Evolutionary conservation across 1,284 basidiomycete genomes (phyloP), one percentile per base, ranked within the genome.

Genomic region (Ustilago shanxiensis): DNA sequence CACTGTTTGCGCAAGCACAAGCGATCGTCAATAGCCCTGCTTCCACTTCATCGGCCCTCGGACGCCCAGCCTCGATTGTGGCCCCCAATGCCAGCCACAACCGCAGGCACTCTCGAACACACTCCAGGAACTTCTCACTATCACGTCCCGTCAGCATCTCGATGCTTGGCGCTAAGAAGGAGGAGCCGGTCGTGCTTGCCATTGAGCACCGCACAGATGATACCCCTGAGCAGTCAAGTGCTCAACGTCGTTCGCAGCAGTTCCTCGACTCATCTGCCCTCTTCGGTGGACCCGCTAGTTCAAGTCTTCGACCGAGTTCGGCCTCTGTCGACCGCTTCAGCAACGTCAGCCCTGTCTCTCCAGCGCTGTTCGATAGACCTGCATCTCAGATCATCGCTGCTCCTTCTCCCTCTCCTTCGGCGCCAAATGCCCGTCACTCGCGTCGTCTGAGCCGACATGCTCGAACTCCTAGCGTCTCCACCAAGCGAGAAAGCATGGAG

Each of bases 401-500:
- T n/a, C 35, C 77, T 41, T 29, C 44, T n/a, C 35, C 77, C 35
- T 29, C 44, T 9, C 8, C 45, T 0, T 39, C 58, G 11, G 60
- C 64, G 13, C 68, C 68, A 9, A 31, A 56, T 6, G 51, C 54
- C n/a, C 62, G 54, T 39, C 77, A 81, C 45, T 61, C 66, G 3
- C 68, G 78, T 22, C 68, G 75, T 28, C 68, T 68, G 26, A 77
- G 74, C 33, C 79, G 82, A 24, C 82, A 83, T 55, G 66, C 69
- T 1, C 74, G 82, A n/a, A 76, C 66, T n/a, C 52, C 68, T 1
- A 80, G 78, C 61, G 70, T 83, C 1, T 39, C 79, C 6, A 83
- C 82, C 29, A 75, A 77, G 33, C 75, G 80, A n/a, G 79, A 83
- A 41, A 81, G 79, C 59, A 81, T 83, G 67, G 82, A 83, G 61